Evolutionary conservation across 75 land plant genomes (phyloP).

Genomic region (Gnetum montanum): DNA sequence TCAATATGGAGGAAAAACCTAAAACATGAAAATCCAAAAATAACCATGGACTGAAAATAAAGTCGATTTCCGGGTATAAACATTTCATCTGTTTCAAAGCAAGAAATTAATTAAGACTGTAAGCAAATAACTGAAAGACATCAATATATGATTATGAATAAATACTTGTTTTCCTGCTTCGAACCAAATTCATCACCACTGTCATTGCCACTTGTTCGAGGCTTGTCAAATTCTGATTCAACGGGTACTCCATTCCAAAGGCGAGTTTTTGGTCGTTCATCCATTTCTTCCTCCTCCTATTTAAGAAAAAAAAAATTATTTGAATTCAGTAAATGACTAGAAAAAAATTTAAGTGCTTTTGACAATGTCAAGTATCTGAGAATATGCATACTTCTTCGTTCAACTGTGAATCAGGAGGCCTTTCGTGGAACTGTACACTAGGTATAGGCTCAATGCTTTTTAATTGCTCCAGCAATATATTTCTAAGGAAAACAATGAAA

Average conservation of each 20-base stretch:
- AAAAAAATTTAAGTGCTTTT: not conserved
- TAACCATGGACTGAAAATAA: too few relatives aligned
- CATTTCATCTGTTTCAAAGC: too few relatives aligned
- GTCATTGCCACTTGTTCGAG: not conserved
- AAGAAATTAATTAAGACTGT: too few relatives aligned
- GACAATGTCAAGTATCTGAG: not conserved
- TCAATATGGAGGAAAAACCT: too few relatives aligned
- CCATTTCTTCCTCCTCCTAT: slow-evolving; percentile 4
- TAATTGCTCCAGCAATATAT: slow-evolving; percentile 35
- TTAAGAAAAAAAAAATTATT: not conserved
- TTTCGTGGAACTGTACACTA: slow-evolving; percentile 55
- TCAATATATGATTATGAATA: too few relatives aligned
- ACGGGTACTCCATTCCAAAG: not conserved
- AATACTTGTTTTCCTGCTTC: slow-evolving; percentile 5
- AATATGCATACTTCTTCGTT: slow-evolving; percentile 25
- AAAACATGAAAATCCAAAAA: too few relatives aligned
- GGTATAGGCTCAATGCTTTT: slow-evolving; percentile 56
- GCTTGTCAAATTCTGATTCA: slow-evolving; percentile 2
- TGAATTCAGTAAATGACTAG: too few relatives aligned
- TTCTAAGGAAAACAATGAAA: not conserved
- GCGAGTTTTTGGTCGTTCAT: not conserved
- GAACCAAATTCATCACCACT: not conserved
- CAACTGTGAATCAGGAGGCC: slow-evolving; percentile 59
- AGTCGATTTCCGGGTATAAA: too few relatives aligned
- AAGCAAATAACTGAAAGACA: too few relatives aligned